Conservation (phyloP, 805 yeast species). For the Maudiozyma saulgeensis region DNA sequence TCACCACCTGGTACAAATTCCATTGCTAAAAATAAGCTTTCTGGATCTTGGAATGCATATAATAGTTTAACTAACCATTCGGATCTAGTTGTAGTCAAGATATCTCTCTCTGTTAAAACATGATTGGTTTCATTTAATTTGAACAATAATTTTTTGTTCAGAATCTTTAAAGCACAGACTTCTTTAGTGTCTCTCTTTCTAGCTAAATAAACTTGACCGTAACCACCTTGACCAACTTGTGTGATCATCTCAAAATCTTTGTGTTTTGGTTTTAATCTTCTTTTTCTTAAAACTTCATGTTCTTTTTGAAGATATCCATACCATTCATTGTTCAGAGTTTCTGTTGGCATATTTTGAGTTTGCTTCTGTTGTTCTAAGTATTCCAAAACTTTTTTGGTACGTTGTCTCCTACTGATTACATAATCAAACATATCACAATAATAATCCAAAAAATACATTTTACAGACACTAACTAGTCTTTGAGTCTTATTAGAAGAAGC, state of each 20-base stretch:
- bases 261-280: conserved; percentile 85
- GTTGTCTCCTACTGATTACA: conserved; percentile 74
- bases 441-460: conserved; percentile 86
- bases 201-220: conserved; percentile 96
- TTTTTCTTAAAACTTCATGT: conserved; percentile 71
- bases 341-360: conserved; percentile 22
- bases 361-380: conserved; percentile 35
- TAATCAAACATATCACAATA: conserved; percentile 95
- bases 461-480: conserved; percentile 82
- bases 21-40: conserved; percentile 90
- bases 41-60: conserved; percentile 91
- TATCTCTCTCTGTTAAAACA: conserved; percentile 92
- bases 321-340: conserved; percentile 51
- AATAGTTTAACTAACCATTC: conserved; percentile 92
- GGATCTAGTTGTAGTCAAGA: conserved; percentile 86
- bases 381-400: conserved; percentile 60
- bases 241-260: conserved; percentile 95
- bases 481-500: conserved; percentile 70
- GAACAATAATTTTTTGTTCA: conserved; percentile 76
- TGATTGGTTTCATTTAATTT: conserved; percentile 93
- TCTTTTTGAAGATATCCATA: conserved; percentile 74
- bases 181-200: conserved; percentile 89
- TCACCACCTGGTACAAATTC: conserved; percentile 99
- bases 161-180: conserved; percentile 87
- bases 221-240: conserved; percentile 99